Percentiles rank a stretch among this genome's conserved stretches.
phyloP scores from a whole-genome alignment of 2,329 filamentous ascomycete species.

The Harringtonia lauricola region DNA sequence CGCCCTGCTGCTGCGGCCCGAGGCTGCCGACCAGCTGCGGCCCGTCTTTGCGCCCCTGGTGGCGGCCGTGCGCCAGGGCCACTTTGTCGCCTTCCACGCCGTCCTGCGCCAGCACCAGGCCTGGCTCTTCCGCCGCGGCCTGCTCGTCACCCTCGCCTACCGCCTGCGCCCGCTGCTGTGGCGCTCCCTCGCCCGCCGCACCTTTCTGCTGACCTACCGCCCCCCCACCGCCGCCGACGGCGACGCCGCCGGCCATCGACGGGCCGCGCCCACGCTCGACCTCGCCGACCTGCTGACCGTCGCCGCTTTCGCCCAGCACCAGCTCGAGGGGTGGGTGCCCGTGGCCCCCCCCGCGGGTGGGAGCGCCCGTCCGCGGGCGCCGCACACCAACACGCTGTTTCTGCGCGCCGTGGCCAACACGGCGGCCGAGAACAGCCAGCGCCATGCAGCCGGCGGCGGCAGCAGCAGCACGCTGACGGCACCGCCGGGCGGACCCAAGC shows the following conservation, averaged over 20 bases:
- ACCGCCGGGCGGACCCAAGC: slow-evolving; percentile 34
- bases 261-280: slow-evolving; percentile 63
- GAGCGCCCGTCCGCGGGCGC: slow-evolving; percentile 19
- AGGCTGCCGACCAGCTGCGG: slow-evolving; percentile 50
- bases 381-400: slow-evolving; percentile 38
- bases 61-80: slow-evolving; percentile 58
- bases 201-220: slow-evolving; percentile 70
- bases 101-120: slow-evolving; percentile 52
- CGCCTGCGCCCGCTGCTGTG: slow-evolving; percentile 74
- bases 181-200: slow-evolving; percentile 68
- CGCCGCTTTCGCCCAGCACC: slow-evolving; percentile 53
- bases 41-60: slow-evolving; percentile 65
- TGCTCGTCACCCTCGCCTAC: slow-evolving; percentile 65
- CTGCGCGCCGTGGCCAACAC: slow-evolving; percentile 40
- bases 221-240: slow-evolving; percentile 44
- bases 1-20: slow-evolving; percentile 55
- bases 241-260: slow-evolving; percentile 25
- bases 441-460: background rate
- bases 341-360: slow-evolving; percentile 15
- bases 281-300: slow-evolving; percentile 55
- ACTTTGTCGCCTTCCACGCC: slow-evolving; percentile 58
- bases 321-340: slow-evolving; percentile 46
- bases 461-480: slow-evolving; percentile 29
- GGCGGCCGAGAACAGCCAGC: slow-evolving; percentile 15
- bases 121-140: slow-evolving; percentile 67